These are phyloP conservation scores for Phytophthora sp. DNA, from an alignment of 352 stramenopile genomes.

Conservation along the genomic window DNA sequence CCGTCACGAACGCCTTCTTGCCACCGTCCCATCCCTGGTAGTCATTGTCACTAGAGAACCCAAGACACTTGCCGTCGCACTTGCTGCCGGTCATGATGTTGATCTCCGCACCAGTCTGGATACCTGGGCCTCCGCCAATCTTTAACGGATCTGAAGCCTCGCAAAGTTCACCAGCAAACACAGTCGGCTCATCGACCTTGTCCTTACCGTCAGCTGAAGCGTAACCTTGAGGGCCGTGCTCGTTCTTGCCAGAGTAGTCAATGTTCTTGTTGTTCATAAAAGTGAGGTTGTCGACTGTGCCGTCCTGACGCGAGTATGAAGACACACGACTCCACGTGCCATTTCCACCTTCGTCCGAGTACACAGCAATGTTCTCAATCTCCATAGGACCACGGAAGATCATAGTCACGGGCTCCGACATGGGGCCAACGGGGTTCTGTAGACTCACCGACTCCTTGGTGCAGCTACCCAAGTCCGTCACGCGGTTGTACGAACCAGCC, in stretches of 20 bases:
- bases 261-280: constrained; percentile 87
- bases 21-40: constrained; percentile 69
- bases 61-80: constrained; percentile 49
- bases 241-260: constrained; percentile 49
- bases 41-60: constrained; percentile 45
- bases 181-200: constrained; percentile 28
- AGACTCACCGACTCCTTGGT: constrained; percentile 45
- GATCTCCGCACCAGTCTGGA: constrained; percentile 62
- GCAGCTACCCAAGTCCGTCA: constrained; percentile 51
- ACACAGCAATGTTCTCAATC: constrained; percentile 74
- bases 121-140: constrained; percentile 46
- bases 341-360: constrained; percentile 30
- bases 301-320: constrained; percentile 47
- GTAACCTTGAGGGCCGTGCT: constrained; percentile 59
- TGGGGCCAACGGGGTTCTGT: constrained; percentile 56
- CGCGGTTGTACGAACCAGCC: constrained; percentile 54
- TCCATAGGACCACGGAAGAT: constrained; percentile 69
- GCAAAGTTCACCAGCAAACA: constrained; percentile 50
- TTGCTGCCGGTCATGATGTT: constrained; percentile 66
- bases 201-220: constrained; percentile 50
- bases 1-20: constrained; percentile 72
- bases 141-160: constrained; percentile 47
- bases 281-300: constrained; percentile 52
- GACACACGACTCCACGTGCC: constrained; percentile 56
- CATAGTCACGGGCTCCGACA: constrained; percentile 67